Percentiles rank a stretch among this genome's conserved stretches.
phyloP scores from a whole-genome alignment of 805 yeast genomes.

The Kazachstania psychrophila region DNA sequence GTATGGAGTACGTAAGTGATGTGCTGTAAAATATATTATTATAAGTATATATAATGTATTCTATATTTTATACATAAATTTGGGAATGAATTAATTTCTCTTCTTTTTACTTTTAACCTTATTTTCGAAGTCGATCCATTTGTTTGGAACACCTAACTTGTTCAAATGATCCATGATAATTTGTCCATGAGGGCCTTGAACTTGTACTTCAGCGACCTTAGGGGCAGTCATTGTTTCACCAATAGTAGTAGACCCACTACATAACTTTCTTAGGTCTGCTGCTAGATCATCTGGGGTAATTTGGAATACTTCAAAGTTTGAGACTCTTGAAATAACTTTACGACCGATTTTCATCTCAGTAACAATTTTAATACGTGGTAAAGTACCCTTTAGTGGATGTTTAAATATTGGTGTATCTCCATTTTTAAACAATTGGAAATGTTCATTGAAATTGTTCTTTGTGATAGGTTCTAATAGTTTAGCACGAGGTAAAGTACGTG shows the following conservation, averaged over 20 bases:
- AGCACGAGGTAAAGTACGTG: constrained; percentile 35
- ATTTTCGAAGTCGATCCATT: constrained; percentile 59
- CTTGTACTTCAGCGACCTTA: constrained; percentile 56
- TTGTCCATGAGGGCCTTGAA: constrained; percentile 84
- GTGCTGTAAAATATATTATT: no score
- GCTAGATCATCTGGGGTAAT: constrained; percentile 60
- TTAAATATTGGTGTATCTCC: constrained; percentile 35
- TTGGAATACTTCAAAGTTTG: constrained; percentile 57
- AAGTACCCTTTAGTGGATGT: constrained; percentile 48
- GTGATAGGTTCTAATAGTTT: constrained; percentile 37
- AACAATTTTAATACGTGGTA: constrained; percentile 56
- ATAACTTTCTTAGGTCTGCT: constrained; percentile 59
- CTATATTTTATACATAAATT: no score
- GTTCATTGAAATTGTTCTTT: constrained; percentile 38
- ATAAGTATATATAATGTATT: no score
- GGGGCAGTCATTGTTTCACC: constrained; percentile 47
- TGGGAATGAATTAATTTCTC: no score
- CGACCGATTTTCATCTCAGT: constrained; percentile 77
- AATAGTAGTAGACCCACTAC: constrained; percentile 83
- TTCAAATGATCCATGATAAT: constrained; percentile 48
- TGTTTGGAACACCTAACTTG: constrained; percentile 52
- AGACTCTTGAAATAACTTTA: constrained; percentile 65
- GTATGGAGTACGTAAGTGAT: no score
- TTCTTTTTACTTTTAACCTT: constrained; percentile 49
- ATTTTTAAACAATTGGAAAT: constrained; percentile 37